Evolutionary conservation across 2,329 filamentous ascomycete species (phyloP).

Genomic region (Botryotinia globosa): DNA sequence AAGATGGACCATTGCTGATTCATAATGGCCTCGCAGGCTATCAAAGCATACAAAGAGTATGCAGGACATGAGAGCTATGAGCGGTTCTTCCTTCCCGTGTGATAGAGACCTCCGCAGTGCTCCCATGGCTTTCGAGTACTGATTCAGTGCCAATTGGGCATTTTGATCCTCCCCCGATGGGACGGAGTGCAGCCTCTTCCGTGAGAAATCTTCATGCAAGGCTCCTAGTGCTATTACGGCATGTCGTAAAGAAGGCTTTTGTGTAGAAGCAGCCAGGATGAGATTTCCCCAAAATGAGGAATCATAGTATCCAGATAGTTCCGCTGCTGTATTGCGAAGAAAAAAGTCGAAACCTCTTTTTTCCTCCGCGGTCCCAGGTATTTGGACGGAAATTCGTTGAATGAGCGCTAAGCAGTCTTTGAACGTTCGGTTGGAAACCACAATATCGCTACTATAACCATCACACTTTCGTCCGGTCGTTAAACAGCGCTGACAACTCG

Average conservation of each 20-base stretch:
- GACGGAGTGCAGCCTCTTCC: neutral
- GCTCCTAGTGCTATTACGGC: neutral
- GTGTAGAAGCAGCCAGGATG: neutral
- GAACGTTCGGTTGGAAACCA: neutral
- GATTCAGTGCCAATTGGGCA: neutral
- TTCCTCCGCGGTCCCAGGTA: neutral
- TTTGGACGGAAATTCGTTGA: neutral
- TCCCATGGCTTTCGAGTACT: neutral
- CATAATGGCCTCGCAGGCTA: neutral
- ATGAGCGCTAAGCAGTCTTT: neutral
- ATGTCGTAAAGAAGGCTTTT: neutral
- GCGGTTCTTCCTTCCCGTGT: neutral
- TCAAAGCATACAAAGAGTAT: neutral
- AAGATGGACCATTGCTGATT: neutral
- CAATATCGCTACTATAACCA: neutral
- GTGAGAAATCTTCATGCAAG: neutral
- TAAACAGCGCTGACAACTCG: neutral
- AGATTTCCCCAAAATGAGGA: neutral
- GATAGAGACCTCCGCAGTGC: neutral
- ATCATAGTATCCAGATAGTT: neutral
- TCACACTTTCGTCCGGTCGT: neutral
- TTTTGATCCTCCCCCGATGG: neutral
- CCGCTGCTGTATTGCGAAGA: neutral
- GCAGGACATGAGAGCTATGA: neutral
- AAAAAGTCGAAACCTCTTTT: neutral